Evolutionary conservation across 192 early-diverging fungal species (phyloP).

Genomic region (Umbelopsis sp.): DNA sequence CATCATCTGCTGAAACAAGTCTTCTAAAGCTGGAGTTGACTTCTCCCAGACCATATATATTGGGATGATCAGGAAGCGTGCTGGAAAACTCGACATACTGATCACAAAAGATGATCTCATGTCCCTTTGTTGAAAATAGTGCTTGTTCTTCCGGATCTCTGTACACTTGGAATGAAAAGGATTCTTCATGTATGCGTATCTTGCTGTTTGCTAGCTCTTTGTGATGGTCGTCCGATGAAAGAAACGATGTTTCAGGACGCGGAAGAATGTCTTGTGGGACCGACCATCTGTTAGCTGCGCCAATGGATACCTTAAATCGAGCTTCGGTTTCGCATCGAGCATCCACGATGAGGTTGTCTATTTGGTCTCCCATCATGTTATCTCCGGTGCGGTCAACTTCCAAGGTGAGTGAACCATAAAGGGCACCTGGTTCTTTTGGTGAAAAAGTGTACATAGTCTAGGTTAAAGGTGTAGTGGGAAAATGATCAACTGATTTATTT

Average conservation of each 20-base stretch:
- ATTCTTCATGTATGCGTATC: not conserved
- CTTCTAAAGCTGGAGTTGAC: conserved; percentile 50
- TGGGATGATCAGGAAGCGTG: conserved; percentile 50
- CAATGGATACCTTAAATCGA: not conserved
- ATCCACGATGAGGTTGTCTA: not conserved
- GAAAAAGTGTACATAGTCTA: not conserved
- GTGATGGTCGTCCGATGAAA: not conserved
- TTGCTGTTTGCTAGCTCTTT: no score
- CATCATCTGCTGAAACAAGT: not conserved
- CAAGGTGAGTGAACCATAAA: not conserved
- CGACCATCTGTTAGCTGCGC: not conserved
- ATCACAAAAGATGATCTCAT: conserved; percentile 55
- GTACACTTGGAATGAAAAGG: not conserved
- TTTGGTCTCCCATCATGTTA: not conserved
- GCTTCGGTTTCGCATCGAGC: not conserved
- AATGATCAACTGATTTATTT: no score
- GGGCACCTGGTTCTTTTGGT: not conserved
- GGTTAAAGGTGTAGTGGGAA: no score
- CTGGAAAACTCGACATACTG: conserved; percentile 64
- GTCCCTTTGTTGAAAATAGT: conserved; percentile 6
- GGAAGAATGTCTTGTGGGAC: not conserved
- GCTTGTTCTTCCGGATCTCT: not conserved
- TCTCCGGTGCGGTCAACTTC: not conserved
- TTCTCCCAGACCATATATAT: conserved; percentile 68
- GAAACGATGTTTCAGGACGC: not conserved